Evolutionary conservation across 73 alveolate species (phyloP).

Genomic region (Paramecium primaurelia): DNA sequence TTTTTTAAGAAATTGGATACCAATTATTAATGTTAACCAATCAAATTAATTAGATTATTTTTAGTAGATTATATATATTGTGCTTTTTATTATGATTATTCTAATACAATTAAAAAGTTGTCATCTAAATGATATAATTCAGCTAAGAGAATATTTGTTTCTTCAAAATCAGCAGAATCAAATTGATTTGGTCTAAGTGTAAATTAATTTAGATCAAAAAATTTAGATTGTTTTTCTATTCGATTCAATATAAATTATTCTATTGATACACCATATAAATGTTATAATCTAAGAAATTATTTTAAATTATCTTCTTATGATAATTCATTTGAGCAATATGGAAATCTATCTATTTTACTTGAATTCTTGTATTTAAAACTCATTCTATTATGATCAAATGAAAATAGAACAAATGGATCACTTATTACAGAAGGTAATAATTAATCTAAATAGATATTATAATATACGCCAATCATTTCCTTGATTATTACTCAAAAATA

Average conservation of each 20-base stretch:
- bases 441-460: not conserved
- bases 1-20: not conserved
- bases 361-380: not conserved
- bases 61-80: not conserved
- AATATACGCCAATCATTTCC: slow-evolving; percentile 27
- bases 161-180: not conserved
- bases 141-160: not conserved
- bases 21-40: not conserved
- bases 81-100: not conserved
- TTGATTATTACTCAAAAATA: not conserved
- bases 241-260: not conserved
- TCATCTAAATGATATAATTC: slow-evolving; percentile 8
- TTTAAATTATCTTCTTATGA: not conserved
- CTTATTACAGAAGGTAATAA: not conserved
- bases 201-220: not conserved
- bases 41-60: not conserved
- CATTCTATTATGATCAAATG: not conserved
- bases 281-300: not conserved
- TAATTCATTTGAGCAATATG: not conserved
- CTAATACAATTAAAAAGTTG: not conserved
- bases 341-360: not conserved
- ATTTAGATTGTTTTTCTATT: not conserved
- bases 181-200: not conserved
- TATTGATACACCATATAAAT: not conserved
- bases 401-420: slow-evolving; percentile 1